Conservation (phyloP, 2,329 filamentous ascomycete species). For the Aspergillus melleus region DNA sequence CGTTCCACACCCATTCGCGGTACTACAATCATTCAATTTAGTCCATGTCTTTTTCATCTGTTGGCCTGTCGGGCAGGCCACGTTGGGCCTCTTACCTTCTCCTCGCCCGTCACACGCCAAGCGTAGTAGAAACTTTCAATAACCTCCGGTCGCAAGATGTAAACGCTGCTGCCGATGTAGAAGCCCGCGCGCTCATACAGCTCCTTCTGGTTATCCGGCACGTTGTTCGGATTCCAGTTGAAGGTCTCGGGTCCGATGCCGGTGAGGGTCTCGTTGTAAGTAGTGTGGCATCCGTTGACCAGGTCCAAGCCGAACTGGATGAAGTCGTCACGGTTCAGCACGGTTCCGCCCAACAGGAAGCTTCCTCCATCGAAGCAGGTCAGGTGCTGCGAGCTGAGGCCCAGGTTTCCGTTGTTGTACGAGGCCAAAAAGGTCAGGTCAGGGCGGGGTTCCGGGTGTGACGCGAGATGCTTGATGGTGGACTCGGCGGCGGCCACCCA, state of each 20-base stretch:
- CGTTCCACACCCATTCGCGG: slow-evolving; percentile 81
- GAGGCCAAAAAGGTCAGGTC: slow-evolving; percentile 67
- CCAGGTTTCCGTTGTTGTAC: slow-evolving; percentile 37
- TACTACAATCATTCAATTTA: slow-evolving; percentile 48
- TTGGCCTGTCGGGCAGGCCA: not conserved
- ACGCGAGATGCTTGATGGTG: slow-evolving; percentile 69
- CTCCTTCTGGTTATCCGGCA: slow-evolving; percentile 48
- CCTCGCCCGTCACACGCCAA: slow-evolving; percentile 73
- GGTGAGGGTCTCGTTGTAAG: slow-evolving; percentile 68
- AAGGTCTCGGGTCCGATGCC: slow-evolving; percentile 76
- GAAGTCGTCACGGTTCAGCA: slow-evolving; percentile 66
- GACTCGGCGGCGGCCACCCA: slow-evolving; percentile 77
- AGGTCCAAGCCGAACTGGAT: slow-evolving; percentile 72
- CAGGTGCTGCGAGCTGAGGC: slow-evolving; percentile 51
- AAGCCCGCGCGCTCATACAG: slow-evolving; percentile 72
- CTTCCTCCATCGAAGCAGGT: slow-evolving; percentile 84
- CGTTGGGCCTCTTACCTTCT: slow-evolving; percentile 42
- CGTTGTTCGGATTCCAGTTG: slow-evolving; percentile 57
- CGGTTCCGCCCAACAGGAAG: slow-evolving; percentile 77
- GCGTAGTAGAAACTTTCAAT: slow-evolving; percentile 86
- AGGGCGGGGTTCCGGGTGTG: slow-evolving; percentile 63
- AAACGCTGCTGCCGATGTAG: slow-evolving; percentile 63
- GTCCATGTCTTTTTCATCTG: not conserved
- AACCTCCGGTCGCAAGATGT: slow-evolving; percentile 76
- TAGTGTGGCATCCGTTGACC: slow-evolving; percentile 70